phyloP scores from a whole-genome alignment of 306 rosid genomes.

The Albizia julibrissin region DNA sequence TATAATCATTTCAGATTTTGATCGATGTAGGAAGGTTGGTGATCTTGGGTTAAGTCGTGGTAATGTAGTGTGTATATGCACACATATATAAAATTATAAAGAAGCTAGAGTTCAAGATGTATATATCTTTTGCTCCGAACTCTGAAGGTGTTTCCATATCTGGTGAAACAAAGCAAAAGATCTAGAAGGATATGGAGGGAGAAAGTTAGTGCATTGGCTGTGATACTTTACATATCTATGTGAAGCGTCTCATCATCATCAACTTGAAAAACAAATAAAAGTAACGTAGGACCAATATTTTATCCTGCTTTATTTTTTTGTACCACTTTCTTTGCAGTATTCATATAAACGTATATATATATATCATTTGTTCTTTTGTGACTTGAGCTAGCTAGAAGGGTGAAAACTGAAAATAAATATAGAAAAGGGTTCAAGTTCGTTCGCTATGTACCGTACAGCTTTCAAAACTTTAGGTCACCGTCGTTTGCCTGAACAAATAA shows the following conservation, averaged over 20 bases:
- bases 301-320: neutral
- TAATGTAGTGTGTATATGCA: too few relatives aligned
- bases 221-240: conserved; percentile 36
- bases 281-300: conserved; percentile 17
- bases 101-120: conserved; percentile 1
- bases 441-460: too few relatives aligned
- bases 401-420: conserved; percentile 10
- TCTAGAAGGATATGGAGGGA: neutral
- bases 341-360: conserved; percentile 28
- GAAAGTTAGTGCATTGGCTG: conserved; percentile 20
- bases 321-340: conserved; percentile 30
- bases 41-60: neutral
- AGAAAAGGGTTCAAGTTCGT: conserved; percentile 24
- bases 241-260: conserved; percentile 49
- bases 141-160: conserved; percentile 22
- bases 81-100: neutral
- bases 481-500: conserved; percentile 21
- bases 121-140: conserved; percentile 18
- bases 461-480: conserved; percentile 28
- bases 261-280: conserved; percentile 6
- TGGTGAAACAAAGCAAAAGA: conserved; percentile 32
- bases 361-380: conserved; percentile 43
- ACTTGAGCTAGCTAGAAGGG: conserved; percentile 27
- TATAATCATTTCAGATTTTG: neutral
- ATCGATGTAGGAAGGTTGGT: neutral